phyloP scores from a whole-genome alignment of 306 rosid genomes.

The Begonia fuchsioides region DNA sequence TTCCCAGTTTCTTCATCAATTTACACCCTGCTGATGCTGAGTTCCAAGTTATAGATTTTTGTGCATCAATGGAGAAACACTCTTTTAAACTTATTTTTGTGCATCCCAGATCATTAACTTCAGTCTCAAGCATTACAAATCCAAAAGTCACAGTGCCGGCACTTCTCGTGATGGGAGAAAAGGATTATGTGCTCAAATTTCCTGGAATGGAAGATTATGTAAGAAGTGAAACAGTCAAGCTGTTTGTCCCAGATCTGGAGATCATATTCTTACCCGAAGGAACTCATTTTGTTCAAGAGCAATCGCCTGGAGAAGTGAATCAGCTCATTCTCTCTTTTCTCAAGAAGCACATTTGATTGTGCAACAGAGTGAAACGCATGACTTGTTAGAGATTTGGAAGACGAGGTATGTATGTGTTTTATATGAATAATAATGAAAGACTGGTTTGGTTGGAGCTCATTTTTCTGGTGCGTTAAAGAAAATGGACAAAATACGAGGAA shows the following conservation, averaged over 20 bases:
- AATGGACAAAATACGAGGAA: too few relatives aligned
- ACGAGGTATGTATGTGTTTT: too few relatives aligned
- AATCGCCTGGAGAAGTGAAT: constrained; percentile 52
- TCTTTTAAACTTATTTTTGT: constrained; percentile 1
- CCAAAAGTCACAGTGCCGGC: constrained; percentile 37
- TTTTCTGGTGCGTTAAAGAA: too few relatives aligned
- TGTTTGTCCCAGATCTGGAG: constrained; percentile 43
- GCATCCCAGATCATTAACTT: constrained; percentile 31
- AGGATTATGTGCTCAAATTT: constrained; percentile 51
- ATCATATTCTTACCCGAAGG: constrained; percentile 52
- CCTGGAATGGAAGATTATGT: constrained; percentile 48
- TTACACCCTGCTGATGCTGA: too few relatives aligned
- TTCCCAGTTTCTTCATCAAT: too few relatives aligned
- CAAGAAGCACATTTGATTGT: constrained; percentile 31
- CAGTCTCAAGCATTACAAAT: constrained; percentile 24
- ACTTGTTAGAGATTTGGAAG: background rate
- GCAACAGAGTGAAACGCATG: background rate
- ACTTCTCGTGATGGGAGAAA: constrained; percentile 43
- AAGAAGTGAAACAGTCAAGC: constrained; percentile 37
- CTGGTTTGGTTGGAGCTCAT: too few relatives aligned
- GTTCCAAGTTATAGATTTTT: too few relatives aligned
- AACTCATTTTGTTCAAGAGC: constrained; percentile 82
- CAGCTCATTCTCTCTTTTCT: constrained; percentile 51
- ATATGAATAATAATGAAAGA: too few relatives aligned
- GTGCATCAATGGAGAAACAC: too few relatives aligned